These are phyloP conservation scores for Primulina huaijiensis DNA, from an alignment of 257 asterid genomes.

Conservation along the genomic window DNA sequence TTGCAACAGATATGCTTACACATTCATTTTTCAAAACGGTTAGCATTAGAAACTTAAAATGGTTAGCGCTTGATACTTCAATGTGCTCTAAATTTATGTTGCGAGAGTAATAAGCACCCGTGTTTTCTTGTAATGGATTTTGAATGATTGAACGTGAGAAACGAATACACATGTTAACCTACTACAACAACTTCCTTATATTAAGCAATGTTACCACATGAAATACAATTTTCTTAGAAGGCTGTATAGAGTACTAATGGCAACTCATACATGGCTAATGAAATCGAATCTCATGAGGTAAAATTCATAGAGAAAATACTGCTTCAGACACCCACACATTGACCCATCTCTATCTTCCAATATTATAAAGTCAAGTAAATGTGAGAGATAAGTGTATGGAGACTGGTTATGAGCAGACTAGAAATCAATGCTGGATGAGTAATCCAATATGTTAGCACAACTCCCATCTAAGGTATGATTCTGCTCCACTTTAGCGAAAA, in stretches of 20 bases:
- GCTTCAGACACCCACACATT: background rate
- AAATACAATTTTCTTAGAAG: background rate
- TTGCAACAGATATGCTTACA: background rate
- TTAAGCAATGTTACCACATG: background rate
- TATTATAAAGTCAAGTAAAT: background rate
- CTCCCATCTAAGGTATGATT: background rate
- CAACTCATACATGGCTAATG: constrained; percentile 7
- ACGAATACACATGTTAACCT: background rate
- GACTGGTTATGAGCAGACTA: background rate
- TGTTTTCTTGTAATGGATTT: constrained; percentile 2
- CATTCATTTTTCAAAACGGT: constrained; percentile 4
- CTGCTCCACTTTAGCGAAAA: background rate
- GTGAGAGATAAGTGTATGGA: too few relatives aligned
- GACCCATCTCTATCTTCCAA: constrained; percentile 11
- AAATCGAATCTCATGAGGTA: background rate
- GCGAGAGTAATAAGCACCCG: background rate
- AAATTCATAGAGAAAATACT: constrained; percentile 1
- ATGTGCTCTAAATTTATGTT: background rate
- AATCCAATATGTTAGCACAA: background rate
- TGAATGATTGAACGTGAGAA: background rate
- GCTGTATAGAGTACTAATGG: background rate
- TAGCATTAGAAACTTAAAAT: background rate
- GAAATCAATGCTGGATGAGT: background rate
- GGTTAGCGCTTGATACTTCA: background rate
- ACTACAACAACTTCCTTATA: background rate